phyloP scores from a whole-genome alignment of 2,329 filamentous ascomycete genomes.

The Diaporthe sp. region DNA sequence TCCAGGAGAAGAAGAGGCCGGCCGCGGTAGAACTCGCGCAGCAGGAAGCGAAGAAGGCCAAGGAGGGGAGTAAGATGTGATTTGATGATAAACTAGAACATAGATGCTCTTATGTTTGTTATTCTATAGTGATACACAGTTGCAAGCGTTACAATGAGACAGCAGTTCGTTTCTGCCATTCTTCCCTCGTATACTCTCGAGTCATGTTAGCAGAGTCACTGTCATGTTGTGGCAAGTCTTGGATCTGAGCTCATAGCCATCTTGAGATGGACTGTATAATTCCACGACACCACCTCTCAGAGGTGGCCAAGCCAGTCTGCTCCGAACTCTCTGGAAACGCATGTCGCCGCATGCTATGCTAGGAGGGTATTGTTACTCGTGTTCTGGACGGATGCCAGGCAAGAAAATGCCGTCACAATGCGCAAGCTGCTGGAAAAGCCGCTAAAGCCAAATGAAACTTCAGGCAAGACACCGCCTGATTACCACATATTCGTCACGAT shows the following conservation, averaged over 20 bases:
- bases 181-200: not conserved
- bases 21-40: conserved; percentile 48
- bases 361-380: not conserved
- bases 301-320: not conserved
- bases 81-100: conserved; percentile 44
- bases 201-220: not conserved
- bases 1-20: conserved; percentile 60
- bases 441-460: not conserved
- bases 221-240: not conserved
- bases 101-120: conserved; percentile 40
- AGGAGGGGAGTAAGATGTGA: conserved; percentile 56
- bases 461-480: not conserved
- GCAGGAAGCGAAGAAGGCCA: conserved; percentile 53
- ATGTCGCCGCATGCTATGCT: conserved; percentile 23
- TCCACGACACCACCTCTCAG: not conserved
- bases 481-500: not conserved
- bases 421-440: not conserved
- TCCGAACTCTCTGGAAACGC: not conserved
- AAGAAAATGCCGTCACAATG: not conserved
- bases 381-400: not conserved
- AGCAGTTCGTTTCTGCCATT: not conserved
- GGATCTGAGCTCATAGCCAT: not conserved
- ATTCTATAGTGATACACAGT: not conserved
- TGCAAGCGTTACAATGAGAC: not conserved
- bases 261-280: not conserved